phyloP scores from a whole-genome alignment of 805 yeast species.

The Wickerhamomyces alni region DNA sequence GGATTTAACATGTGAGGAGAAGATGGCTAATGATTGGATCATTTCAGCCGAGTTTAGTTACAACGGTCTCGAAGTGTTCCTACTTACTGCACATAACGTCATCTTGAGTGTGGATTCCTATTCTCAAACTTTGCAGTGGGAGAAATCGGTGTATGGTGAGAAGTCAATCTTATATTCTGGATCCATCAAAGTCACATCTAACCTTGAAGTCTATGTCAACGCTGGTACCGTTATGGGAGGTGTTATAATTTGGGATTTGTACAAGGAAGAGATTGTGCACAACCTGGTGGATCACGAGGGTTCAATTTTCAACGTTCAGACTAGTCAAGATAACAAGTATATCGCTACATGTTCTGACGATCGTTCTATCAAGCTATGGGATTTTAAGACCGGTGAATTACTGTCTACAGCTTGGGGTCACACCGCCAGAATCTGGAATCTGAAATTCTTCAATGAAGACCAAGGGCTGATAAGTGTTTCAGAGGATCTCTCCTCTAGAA shows the following conservation, averaged over 20 bases:
- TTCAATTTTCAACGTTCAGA: constrained; percentile 75
- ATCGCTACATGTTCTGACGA: constrained; percentile 90
- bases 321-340: constrained; percentile 47
- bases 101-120: constrained; percentile 37
- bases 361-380: constrained; percentile 78
- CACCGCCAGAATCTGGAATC: constrained; percentile 86
- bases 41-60: constrained; percentile 48
- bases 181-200: constrained; percentile 43
- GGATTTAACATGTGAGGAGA: constrained; percentile 31
- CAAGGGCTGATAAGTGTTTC: constrained; percentile 55
- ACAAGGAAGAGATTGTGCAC: constrained; percentile 37
- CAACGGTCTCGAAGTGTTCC: constrained; percentile 32
- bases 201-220: constrained; percentile 47
- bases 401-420: constrained; percentile 94
- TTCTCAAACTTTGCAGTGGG: constrained; percentile 22
- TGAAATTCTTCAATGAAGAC: constrained; percentile 45
- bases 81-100: constrained; percentile 78
- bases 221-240: constrained; percentile 96
- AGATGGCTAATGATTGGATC: constrained; percentile 75
- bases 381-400: constrained; percentile 46
- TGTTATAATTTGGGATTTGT: constrained; percentile 68
- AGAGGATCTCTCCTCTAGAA: constrained; percentile 81
- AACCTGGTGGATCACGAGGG: constrained; percentile 79
- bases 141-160: constrained; percentile 46
- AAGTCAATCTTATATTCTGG: constrained; percentile 89